Evolutionary conservation across 257 asterid genomes (phyloP), one percentile per base, ranked within the genome.

Genomic region (Solanum paucissectum): DNA sequence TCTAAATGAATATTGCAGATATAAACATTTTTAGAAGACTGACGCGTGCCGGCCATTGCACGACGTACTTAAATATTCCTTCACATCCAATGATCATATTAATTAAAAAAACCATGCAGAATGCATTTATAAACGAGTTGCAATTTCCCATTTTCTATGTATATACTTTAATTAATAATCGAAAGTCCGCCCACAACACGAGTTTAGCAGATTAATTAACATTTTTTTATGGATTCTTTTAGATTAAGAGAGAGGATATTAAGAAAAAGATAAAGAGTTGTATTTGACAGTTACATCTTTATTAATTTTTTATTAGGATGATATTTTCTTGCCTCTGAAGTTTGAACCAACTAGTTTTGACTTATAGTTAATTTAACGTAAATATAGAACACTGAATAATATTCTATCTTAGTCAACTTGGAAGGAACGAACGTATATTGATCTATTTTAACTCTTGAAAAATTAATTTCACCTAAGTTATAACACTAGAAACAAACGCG

Each of bases 41-140:
- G 62, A 32, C 6, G 14, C 23, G 55, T 42, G 73, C 89, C 87
- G 72, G 87, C 87, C 89, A 14, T 44, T 34, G 87, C 87, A 87
- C 89, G 89, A 64, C 68, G 36, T 42, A 42, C 62, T 75, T 38
- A 23, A 40, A 40, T 76, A 76, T 76, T 76, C 21, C 23, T 38
- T 23, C 33, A 11, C 21, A 37, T 6, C 83, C 23, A 76, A 76
- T 76, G 12, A 76, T 40, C 21, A 76, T n/a, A 40, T 23, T 40
- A 76, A 76, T 66, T 38, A 5, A 76, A 76, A 4, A 74, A 75
- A n/a, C 7, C 58, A 77, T 77, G 72, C 86, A 87, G 6, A 79
- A 87, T 87, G 32, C 89, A 82, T 66, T 74, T 66, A 79, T 4
- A 40, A 75, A 12, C 55, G 12, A 75, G 55, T 37, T 40, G 7